phyloP scores from a whole-genome alignment of 768 basidiomycete genomes.

The Boletus sp. region DNA sequence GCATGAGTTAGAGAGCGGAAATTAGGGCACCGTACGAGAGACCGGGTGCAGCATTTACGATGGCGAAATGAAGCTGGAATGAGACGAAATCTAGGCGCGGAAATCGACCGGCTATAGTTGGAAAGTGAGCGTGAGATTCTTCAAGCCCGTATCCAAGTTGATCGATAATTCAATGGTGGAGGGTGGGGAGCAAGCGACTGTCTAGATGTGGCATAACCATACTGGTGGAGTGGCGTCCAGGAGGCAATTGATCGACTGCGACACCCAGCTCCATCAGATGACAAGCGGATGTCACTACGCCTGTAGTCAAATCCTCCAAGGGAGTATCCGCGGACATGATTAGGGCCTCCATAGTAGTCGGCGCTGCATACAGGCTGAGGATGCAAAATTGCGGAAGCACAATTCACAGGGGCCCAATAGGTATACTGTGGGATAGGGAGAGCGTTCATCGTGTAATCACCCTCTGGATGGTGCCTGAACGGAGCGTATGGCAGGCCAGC shows the following conservation, averaged over 20 bases:
- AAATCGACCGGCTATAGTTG: constrained; percentile 9
- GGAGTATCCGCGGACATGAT: constrained; percentile 59
- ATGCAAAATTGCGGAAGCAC: constrained; percentile 46
- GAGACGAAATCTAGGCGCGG: constrained; percentile 29
- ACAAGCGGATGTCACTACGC: constrained; percentile 46
- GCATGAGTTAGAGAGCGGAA: constrained; percentile 40
- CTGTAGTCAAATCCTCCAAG: constrained; percentile 56
- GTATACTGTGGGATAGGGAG: constrained; percentile 18
- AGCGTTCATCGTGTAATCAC: constrained; percentile 11
- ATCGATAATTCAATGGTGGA: constrained; percentile 43
- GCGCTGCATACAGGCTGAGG: constrained; percentile 58
- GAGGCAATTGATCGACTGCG: constrained; percentile 37
- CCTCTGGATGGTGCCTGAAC: constrained; percentile 21
- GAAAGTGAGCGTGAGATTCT: constrained; percentile 4
- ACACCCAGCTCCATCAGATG: constrained; percentile 41
- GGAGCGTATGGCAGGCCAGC: constrained; percentile 15
- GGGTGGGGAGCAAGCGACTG: constrained; percentile 44
- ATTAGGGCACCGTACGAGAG: constrained; percentile 37
- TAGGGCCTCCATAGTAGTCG: constrained; percentile 44
- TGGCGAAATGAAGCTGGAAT: constrained; percentile 20
- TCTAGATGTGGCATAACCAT: constrained; percentile 40
- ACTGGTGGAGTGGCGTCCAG: constrained; percentile 45
- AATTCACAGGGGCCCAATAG: constrained; percentile 24
- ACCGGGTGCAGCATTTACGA: constrained; percentile 32
- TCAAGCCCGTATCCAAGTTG: constrained; percentile 52